These are phyloP conservation scores for Xylariaceae sp. DNA, from an alignment of 2,329 filamentous ascomycete species.

Conservation along the genomic window DNA sequence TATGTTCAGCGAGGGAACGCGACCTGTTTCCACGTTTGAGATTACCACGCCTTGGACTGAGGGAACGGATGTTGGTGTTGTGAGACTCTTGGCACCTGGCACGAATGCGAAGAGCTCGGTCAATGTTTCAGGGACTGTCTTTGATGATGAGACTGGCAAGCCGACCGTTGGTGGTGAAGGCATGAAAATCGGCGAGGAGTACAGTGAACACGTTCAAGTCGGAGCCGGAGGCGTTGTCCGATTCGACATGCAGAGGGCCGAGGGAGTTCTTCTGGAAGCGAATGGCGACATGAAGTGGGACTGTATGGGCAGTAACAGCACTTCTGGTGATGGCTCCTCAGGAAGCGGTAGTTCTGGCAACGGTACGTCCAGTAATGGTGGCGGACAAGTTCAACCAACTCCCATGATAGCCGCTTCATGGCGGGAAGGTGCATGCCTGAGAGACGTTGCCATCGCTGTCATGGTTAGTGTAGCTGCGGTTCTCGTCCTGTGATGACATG, in stretches of 20 bases:
- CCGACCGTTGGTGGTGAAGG: constrained; percentile 19
- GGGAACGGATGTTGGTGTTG: constrained; percentile 22
- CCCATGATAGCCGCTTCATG: not conserved
- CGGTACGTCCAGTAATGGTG: too few relatives aligned
- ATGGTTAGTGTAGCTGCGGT: constrained; percentile 1
- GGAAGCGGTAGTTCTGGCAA: too few relatives aligned
- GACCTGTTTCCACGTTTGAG: constrained; percentile 26
- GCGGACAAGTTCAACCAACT: not conserved
- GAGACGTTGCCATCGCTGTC: constrained; percentile 1
- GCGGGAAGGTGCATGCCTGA: constrained; percentile 1
- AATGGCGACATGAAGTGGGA: not conserved
- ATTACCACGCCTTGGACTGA: constrained; percentile 31
- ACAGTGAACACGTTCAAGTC: constrained; percentile 26
- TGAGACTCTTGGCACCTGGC: constrained; percentile 31
- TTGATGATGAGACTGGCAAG: constrained; percentile 28
- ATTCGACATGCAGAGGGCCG: constrained; percentile 28
- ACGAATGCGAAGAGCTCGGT: constrained; percentile 35
- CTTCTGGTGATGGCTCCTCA: not conserved
- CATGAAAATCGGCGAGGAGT: constrained; percentile 8
- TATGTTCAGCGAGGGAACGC: constrained; percentile 28
- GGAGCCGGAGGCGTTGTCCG: constrained; percentile 26
- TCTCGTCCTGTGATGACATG: constrained; percentile 1
- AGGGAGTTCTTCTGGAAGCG: constrained; percentile 32
- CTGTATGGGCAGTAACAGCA: constrained; percentile 4
- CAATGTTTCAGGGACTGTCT: constrained; percentile 30